phyloP scores from a whole-genome alignment of 305 asterid species.

The Solanum hybrid region DNA sequence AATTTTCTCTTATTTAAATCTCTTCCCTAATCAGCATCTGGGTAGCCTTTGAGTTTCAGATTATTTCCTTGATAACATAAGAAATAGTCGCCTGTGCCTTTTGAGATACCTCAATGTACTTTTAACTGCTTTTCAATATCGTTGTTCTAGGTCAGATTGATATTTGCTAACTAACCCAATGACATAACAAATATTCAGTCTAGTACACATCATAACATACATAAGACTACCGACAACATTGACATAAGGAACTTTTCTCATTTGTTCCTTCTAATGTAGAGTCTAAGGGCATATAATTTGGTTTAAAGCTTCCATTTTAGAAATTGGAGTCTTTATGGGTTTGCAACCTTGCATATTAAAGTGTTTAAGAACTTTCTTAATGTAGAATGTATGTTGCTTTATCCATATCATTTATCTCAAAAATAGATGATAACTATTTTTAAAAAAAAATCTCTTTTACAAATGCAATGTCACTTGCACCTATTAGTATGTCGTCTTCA shows the following conservation, averaged over 20 bases:
- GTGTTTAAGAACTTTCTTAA: no score
- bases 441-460: no score
- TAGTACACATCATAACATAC: not conserved
- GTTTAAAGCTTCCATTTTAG: not conserved
- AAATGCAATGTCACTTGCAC: no score
- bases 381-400: no score
- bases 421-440: no score
- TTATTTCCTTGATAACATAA: not conserved
- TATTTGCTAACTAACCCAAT: not conserved
- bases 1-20: not conserved
- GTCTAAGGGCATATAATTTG: not conserved
- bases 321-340: not conserved
- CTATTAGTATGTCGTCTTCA: no score
- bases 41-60: not conserved
- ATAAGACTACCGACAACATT: not conserved
- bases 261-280: not conserved
- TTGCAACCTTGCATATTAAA: not conserved
- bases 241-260: not conserved
- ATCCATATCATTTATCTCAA: no score
- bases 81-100: not conserved
- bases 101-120: not conserved
- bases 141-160: not conserved
- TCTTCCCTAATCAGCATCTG: not conserved
- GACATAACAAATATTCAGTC: no score
- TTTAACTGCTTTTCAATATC: no score